These are phyloP conservation scores for Flaveria ramosissima DNA, from an alignment of 129 eudicot species.

Conservation along the genomic window DNA sequence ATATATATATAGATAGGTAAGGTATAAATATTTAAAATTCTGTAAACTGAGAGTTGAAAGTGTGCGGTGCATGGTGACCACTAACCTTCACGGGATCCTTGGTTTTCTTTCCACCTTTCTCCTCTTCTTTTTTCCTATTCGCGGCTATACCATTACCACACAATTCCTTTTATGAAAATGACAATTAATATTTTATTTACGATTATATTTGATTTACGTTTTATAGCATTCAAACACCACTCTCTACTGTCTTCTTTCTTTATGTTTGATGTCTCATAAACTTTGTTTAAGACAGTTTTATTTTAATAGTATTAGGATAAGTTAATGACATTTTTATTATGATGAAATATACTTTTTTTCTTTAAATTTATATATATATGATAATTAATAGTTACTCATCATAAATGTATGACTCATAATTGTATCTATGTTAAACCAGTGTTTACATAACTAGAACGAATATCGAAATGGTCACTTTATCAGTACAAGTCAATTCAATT, in stretches of 20 bases:
- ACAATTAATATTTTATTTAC: too few species aligned
- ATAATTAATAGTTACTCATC: not conserved
- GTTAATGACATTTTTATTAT: not conserved
- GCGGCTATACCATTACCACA: conserved; percentile 19
- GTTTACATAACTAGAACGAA: too few species aligned
- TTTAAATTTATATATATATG: not conserved
- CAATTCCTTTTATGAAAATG: not conserved
- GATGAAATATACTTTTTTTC: not conserved
- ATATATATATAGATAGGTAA: too few species aligned
- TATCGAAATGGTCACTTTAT: too few species aligned
- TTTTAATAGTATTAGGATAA: not conserved
- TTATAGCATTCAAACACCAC: not conserved
- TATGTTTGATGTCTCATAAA: not conserved
- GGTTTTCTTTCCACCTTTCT: conserved; percentile 17
- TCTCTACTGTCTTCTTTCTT: not conserved
- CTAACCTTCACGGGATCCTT: conserved; percentile 41
- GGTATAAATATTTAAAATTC: not conserved
- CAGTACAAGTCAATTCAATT: too few species aligned
- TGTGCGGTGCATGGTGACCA: conserved; percentile 39
- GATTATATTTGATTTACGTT: not conserved
- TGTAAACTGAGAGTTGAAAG: conserved; percentile 16
- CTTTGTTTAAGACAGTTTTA: not conserved
- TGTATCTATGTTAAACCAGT: too few species aligned
- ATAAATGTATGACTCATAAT: not conserved
- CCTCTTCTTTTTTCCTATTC: not conserved